These are phyloP conservation scores for Ajuga reptans DNA, from an alignment of 305 asterid genomes.

Conservation along the genomic window DNA sequence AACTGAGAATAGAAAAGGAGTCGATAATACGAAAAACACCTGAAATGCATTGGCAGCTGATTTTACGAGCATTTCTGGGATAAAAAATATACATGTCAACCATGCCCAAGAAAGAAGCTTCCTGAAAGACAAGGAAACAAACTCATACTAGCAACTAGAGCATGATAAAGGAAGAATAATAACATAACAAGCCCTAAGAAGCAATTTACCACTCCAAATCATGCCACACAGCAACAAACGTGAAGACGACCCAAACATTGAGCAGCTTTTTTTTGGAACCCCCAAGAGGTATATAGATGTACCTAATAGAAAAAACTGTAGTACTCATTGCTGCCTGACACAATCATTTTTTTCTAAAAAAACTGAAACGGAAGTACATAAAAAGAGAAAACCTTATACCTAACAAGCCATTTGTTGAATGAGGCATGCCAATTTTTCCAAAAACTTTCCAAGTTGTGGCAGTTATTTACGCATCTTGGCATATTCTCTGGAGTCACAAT, in stretches of 20 bases:
- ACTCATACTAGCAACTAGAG: slow-evolving; percentile 15
- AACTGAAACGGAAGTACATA: neutral
- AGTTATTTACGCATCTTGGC: slow-evolving; percentile 91
- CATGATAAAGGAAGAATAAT: neutral
- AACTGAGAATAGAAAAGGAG: slow-evolving; percentile 1
- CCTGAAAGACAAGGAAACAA: slow-evolving; percentile 44
- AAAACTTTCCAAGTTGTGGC: slow-evolving; percentile 84
- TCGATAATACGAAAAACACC: slow-evolving; percentile 36
- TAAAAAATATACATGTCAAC: slow-evolving; percentile 91
- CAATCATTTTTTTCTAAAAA: slow-evolving; percentile 7
- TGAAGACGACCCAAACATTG: slow-evolving; percentile 90
- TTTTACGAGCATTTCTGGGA: slow-evolving; percentile 86
- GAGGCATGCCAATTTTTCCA: slow-evolving; percentile 99
- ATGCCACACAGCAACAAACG: slow-evolving; percentile 97
- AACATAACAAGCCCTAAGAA: slow-evolving; percentile 18
- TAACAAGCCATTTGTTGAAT: slow-evolving; percentile 96
- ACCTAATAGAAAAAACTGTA: slow-evolving; percentile 40
- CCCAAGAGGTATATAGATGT: slow-evolving; percentile 91
- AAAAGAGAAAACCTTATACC: slow-evolving; percentile 35
- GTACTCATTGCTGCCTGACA: neutral
- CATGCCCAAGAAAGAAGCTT: slow-evolving; percentile 99
- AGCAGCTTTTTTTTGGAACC: slow-evolving; percentile 82
- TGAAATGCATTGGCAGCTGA: slow-evolving; percentile 53
- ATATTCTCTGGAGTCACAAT: slow-evolving; percentile 89
- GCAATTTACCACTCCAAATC: slow-evolving; percentile 82